These are phyloP conservation scores for Ensete glaucum DNA, from an alignment of 176 grass and related monocot genomes.

Conservation along the genomic window DNA sequence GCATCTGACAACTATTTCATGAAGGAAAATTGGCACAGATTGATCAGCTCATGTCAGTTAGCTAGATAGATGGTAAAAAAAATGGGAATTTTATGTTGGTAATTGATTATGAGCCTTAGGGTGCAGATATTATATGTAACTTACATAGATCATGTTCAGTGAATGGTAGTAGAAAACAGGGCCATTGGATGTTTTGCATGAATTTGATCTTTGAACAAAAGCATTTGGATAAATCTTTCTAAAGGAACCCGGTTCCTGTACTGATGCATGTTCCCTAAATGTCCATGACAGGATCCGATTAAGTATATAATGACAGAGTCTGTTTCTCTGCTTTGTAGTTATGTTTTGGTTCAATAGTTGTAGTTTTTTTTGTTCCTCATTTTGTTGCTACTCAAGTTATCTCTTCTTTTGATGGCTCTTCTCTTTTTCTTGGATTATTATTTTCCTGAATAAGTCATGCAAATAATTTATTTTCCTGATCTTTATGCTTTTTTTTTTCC, in stretches of 20 bases:
- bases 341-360: not conserved
- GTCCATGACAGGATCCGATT: not conserved
- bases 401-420: not conserved
- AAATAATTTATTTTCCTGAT: not conserved
- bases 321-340: not conserved
- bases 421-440: not conserved
- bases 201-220: not conserved
- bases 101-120: not conserved
- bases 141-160: not conserved
- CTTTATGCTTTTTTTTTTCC: not conserved
- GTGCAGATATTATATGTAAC: not conserved
- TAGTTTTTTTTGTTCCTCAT: not conserved
- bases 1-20: too few species aligned
- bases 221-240: not conserved
- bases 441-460: not conserved
- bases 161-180: too few species aligned
- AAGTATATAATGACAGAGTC: not conserved
- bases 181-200: too few species aligned
- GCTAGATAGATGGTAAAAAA: not conserved
- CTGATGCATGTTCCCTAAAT: not conserved
- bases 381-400: not conserved
- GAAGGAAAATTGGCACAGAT: not conserved
- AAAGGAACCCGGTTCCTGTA: not conserved
- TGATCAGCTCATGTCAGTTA: not conserved
- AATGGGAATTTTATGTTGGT: too few species aligned